phyloP scores from a whole-genome alignment of 176 grass and related monocot genomes.

The Carex parvula region DNA sequence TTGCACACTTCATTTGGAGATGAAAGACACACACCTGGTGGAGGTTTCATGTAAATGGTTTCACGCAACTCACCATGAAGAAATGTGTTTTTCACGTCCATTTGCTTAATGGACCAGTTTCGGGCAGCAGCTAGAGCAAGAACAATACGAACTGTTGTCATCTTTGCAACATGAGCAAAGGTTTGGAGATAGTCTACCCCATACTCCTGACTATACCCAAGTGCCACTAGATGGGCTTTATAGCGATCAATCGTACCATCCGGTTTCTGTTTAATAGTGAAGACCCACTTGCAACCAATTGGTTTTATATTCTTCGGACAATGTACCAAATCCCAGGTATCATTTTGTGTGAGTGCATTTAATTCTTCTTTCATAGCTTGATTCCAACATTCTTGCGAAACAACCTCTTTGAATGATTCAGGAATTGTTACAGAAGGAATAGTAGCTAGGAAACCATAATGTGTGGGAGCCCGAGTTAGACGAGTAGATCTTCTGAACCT shows the following conservation, averaged over 20 bases:
- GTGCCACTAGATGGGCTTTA: not conserved
- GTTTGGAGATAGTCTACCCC: not conserved
- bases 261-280: not conserved
- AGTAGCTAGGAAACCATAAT: not conserved
- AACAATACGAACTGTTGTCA: not conserved
- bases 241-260: not conserved
- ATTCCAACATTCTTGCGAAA: not conserved
- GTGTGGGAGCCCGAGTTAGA: not conserved
- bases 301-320: not conserved
- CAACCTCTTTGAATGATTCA: not conserved
- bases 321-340: not conserved
- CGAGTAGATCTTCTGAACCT: not conserved
- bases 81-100: constrained; percentile 20
- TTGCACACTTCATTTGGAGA: not conserved
- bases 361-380: not conserved
- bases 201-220: constrained; percentile 1
- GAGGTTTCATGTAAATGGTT: not conserved
- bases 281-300: constrained; percentile 6
- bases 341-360: not conserved
- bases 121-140: not conserved
- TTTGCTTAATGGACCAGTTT: not conserved
- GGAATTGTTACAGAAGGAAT: not conserved
- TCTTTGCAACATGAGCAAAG: constrained; percentile 4
- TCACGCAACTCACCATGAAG: not conserved
- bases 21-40: not conserved